Base-by-base conservation (phyloP, 257 asterid species). In the Gardenia jasminoides region DNA sequence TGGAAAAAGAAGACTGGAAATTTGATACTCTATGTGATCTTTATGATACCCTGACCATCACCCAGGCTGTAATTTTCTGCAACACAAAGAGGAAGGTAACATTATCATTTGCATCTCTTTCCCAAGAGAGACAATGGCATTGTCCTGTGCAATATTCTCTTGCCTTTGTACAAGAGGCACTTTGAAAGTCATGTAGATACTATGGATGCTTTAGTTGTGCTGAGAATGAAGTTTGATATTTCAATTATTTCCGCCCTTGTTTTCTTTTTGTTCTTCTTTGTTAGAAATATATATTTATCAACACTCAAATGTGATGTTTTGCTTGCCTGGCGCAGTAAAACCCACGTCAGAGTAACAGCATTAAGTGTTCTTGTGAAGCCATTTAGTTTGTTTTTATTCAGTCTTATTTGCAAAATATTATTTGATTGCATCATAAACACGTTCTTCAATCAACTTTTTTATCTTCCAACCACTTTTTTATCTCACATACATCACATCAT, bases 41-140 rank as follows among this genome's bases (percentile, higher is more conserved):
- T 70, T 95, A 95, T 87, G 99, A 95, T 79, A 93, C 98, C 72
- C 96, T 95, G 62, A 95, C 99, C 61, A 91, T 95, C 75, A 95
- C 99, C 67, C 99, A 93, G 89, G 98, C 97, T 75, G 99, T 95
- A 72, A 95, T 93, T 82, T 95, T 95, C 87, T 95, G 98, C 84
- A 95, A 95, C 88, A 93, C 97, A 10, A 95, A 95, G 84, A 82
- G 98, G 74, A 95, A 95, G 97, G 99, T 95, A 90, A 77, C 43
- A 73, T 31, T 44, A 22, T 72, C 66, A 10, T 71, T 43, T 26
- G 36, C 41, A 58, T n/a, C 64, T 44, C 61, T 75, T 73, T 59
- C 44, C 75, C 75, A 36, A 24, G 43, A 22, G 50, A 13, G 65
- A 28, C 1, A 20, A 43, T 24, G 56, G 19, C 43, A 54, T n/a